phyloP scores from a whole-genome alignment of 202 grass and related monocot genomes.

The Bolboschoenoplectus hybrid region DNA sequence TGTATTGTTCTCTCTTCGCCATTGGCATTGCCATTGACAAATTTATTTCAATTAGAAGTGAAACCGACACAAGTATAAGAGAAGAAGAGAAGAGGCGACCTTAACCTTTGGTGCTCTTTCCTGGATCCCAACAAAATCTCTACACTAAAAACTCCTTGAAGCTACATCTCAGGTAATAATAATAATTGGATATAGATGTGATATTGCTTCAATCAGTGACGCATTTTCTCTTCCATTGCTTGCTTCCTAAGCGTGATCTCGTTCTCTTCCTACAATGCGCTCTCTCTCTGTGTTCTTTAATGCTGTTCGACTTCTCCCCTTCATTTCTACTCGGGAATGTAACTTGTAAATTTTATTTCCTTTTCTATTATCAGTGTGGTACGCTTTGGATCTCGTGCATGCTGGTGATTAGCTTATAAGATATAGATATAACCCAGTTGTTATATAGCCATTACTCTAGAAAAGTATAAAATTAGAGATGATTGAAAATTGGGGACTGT shows the following conservation, averaged over 20 bases:
- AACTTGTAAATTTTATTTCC: background rate
- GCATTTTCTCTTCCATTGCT: constrained; percentile 7
- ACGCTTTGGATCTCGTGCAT: constrained; percentile 33
- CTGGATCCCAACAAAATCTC: background rate
- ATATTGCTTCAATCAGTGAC: background rate
- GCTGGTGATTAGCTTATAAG: constrained; percentile 22
- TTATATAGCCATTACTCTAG: background rate
- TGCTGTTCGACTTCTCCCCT: background rate
- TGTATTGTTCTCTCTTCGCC: background rate
- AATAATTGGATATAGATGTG: background rate
- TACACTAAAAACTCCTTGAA: background rate
- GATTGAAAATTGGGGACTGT: background rate
- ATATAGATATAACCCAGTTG: background rate
- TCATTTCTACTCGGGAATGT: constrained; percentile 14
- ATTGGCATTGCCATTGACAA: background rate
- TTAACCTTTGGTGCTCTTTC: background rate
- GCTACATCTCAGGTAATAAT: constrained; percentile 1
- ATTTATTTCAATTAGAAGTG: background rate
- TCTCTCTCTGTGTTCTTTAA: constrained; percentile 1
- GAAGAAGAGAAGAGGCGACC: constrained; percentile 7
- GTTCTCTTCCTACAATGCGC: background rate
- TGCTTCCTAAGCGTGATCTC: constrained; percentile 8
- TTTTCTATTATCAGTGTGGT: background rate
- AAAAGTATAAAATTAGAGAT: background rate
- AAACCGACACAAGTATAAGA: background rate